Base-by-base conservation (phyloP, 2,329 filamentous ascomycete species). In the Chaetomium olivaceum region DNA sequence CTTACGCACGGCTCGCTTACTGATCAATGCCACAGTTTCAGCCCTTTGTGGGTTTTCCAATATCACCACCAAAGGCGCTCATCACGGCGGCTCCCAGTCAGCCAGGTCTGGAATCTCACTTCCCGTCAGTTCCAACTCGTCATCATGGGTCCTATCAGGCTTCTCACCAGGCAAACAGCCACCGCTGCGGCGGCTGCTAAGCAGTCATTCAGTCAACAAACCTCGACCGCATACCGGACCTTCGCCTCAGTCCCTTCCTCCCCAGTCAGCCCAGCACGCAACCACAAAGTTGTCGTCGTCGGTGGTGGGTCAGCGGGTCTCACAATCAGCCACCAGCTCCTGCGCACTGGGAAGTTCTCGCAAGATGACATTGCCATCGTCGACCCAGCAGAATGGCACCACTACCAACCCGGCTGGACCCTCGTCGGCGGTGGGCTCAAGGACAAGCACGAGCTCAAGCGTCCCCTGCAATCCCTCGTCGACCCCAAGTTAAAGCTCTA, bases 331-430 rank as follows among this genome's bases (percentile, higher is more conserved):
- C 88, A 91, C 72, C 89, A 91, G 77, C 83, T 92, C 3, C 82
- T 90, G 3, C 82, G 82, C 1, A 79, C 81, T 0, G 86, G 85
- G 52, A 81, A 81, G 29, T 89, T 89, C 71, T 69, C 75, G 0
- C 77, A 80, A 52, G 79, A 86, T 36, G 88, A 90, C 66, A 88
- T 90, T 67, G 87, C 88, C 31, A 71, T 90, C 29, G 77, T 90
- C 52, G 88, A 90, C 68, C 88, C 88, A 0, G 81, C 87, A 0
- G 73, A 77, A 69, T 87, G 82, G 80, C 87, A 90, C 73, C 81
- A 90, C 77, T 90, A 89, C 74, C 88, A 90, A 36, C 87, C 88
- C 0, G 88, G 88, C 62, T 90, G 87, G 87, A 90, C 88, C 1
- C 79, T 90, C 1, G 88, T 90, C 2, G 88, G 87, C 52, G 87